Evolutionary conservation across 495 filamentous ascomycete species (phyloP).

Genomic region (Hypoxylon subgilvum): DNA sequence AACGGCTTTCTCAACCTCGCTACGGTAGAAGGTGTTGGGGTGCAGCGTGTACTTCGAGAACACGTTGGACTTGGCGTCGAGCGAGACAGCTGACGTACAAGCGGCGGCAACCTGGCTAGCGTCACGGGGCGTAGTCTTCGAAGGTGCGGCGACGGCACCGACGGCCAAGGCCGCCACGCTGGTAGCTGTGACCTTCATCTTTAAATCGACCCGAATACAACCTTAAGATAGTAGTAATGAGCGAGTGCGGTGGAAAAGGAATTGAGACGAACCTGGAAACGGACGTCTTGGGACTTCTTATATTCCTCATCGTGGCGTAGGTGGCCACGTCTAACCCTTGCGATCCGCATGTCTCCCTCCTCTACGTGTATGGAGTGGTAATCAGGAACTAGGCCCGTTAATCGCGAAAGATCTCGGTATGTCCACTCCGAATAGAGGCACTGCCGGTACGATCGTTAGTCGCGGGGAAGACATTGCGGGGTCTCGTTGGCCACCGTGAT

Average conservation of each 20-base stretch:
- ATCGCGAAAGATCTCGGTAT: conserved; percentile 50
- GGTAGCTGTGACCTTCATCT: conserved; percentile 54
- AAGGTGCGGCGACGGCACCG: conserved; percentile 51
- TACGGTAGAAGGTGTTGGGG: conserved; percentile 63
- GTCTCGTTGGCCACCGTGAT: conserved; percentile 46
- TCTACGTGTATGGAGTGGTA: conserved; percentile 33
- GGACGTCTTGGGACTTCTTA: conserved; percentile 34
- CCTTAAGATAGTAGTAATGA: conserved; percentile 33
- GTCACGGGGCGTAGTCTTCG: conserved; percentile 37
- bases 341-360: conserved; percentile 1
- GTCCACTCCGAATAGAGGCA: conserved; percentile 49
- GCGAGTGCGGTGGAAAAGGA: conserved; percentile 46
- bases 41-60: conserved; percentile 60
- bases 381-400: conserved; percentile 58
- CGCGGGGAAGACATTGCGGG: conserved; percentile 49
- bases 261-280: conserved; percentile 11
- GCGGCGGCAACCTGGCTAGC: conserved; percentile 43
- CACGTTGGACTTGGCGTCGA: conserved; percentile 60
- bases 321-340: conserved; percentile 9
- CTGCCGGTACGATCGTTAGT: conserved; percentile 42
- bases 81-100: conserved; percentile 57
- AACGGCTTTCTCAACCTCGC: conserved; percentile 59
- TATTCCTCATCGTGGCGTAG: conserved; percentile 21
- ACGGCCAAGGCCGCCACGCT: conserved; percentile 51
- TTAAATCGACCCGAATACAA: conserved; percentile 40